These are phyloP conservation scores for Rhododendron simsii DNA, from an alignment of 148 eudicot genomes.

Conservation along the genomic window DNA sequence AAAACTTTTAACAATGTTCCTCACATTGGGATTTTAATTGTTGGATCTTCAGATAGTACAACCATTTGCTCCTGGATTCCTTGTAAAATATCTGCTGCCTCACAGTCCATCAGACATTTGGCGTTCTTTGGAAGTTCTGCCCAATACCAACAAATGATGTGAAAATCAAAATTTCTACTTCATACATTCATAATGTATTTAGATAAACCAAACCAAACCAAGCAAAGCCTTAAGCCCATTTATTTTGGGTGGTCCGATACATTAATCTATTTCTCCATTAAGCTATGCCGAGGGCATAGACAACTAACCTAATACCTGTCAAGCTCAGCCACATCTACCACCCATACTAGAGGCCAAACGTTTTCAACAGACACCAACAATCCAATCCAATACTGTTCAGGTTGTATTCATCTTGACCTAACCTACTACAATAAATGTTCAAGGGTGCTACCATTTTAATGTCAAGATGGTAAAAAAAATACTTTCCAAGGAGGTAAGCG, in stretches of 20 bases:
- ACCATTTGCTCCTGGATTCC: constrained; percentile 87
- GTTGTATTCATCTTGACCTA: neutral
- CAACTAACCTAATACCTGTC: neutral
- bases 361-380: neutral
- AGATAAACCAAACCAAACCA: neutral
- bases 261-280: neutral
- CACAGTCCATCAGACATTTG: constrained; percentile 81
- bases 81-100: constrained; percentile 79
- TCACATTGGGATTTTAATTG: constrained; percentile 77
- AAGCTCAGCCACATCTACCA: neutral
- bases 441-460: neutral
- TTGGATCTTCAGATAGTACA: constrained; percentile 80
- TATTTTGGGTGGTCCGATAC: neutral
- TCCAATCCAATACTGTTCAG: neutral
- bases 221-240: neutral
- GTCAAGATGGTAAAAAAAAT: neutral
- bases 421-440: neutral
- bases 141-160: neutral
- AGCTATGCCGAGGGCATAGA: neutral
- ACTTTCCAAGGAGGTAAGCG: neutral
- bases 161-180: neutral
- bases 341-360: neutral
- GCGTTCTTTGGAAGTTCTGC: constrained; percentile 72
- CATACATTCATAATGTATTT: neutral
- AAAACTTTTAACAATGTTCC: constrained; percentile 20